Base-by-base conservation (phyloP, 1,284 basidiomycete species). In the Tranzscheliella williamsii region DNA sequence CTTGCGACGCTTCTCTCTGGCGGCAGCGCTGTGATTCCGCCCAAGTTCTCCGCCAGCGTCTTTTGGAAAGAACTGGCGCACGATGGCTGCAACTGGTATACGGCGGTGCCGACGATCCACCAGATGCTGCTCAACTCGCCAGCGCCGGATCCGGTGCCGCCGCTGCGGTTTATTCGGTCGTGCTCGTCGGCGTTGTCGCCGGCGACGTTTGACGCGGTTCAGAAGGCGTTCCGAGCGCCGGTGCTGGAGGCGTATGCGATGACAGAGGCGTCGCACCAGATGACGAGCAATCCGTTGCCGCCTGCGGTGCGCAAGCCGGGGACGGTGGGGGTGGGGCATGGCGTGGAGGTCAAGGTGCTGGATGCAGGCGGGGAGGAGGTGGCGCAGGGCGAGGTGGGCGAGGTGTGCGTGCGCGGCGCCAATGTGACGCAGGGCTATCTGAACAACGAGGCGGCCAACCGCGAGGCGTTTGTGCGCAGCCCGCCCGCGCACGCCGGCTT, bases 21-120 rank as follows among this genome's bases (percentile, higher is more conserved):
- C 4, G 84, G 84, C 7, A 82, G 81, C 53, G 81, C 84, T 3
- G 83, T 86, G 52, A 83, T 87, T 71, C 85, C 85, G 36, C 73
- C 79, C 29, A 79, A 78, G 41, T 86, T 86, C 75, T 83, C 84
- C 42, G 83, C 85, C 2, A 79, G 80, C 35, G 79, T 80, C 0
- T 87, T 86, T 67, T 87, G 85, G 85, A 75, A 74, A 16, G 81
- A 85, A 35, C 81, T 84, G 2, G 72, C 45, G 13, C 44, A 23
- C 40, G 60, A 61, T 36, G 35, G 46, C 4, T 64, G 67, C 51
- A 69, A 66, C 38, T 75, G 70, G 68, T 74, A 72, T 57, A 73
- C 68, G 18, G 72, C 70, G 27, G 80, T 82, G 4, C 81, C 81
- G 2, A 82, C 81, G 2, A 82, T 82, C 42, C 81, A 82, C 62